Conservation (phyloP, 352 stramenopile genomes). For the Phytophthora chlamydospora region DNA sequence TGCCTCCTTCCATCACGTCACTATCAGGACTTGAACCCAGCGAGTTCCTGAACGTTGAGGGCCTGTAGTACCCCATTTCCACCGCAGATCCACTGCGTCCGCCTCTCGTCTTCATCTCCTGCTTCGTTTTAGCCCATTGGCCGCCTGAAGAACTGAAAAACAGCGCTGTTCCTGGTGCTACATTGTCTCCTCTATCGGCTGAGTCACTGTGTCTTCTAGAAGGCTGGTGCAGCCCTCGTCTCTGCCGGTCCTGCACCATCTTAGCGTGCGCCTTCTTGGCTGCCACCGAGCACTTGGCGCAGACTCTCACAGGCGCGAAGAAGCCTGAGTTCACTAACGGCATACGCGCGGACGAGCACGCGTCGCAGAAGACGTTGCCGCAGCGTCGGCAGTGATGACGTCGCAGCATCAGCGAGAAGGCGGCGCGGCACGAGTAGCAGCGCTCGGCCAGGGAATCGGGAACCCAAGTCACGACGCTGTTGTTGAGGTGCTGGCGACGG, state of each 20-base stretch:
- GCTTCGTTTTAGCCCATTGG: constrained; percentile 8
- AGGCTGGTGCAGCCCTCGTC: constrained; percentile 29
- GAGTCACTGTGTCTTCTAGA: constrained; percentile 38
- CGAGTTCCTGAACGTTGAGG: constrained; percentile 12
- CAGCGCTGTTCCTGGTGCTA: constrained; percentile 16
- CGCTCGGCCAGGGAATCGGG: constrained; percentile 80
- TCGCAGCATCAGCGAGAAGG: constrained; percentile 77
- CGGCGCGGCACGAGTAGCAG: constrained; percentile 72
- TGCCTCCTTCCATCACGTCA: constrained; percentile 33
- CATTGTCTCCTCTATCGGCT: constrained; percentile 3
- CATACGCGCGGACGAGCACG: constrained; percentile 84
- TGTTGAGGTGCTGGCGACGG: constrained; percentile 35
- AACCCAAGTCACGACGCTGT: constrained; percentile 75
- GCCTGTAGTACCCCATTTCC: constrained; percentile 10
- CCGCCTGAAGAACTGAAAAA: constrained; percentile 24
- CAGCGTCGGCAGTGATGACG: constrained; percentile 89
- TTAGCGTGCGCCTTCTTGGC: constrained; percentile 72
- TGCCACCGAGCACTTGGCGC: constrained; percentile 75
- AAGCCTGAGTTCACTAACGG: constrained; percentile 72
- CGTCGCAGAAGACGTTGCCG: constrained; percentile 91
- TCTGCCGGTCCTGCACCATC: constrained; percentile 68
- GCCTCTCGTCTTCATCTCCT: constrained; percentile 3
- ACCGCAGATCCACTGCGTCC: constrained; percentile 16
- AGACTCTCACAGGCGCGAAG: constrained; percentile 79
- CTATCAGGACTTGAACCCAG: not conserved